Base-by-base conservation (phyloP, 805 yeast genomes). In the Ogataea wickerhamii region DNA sequence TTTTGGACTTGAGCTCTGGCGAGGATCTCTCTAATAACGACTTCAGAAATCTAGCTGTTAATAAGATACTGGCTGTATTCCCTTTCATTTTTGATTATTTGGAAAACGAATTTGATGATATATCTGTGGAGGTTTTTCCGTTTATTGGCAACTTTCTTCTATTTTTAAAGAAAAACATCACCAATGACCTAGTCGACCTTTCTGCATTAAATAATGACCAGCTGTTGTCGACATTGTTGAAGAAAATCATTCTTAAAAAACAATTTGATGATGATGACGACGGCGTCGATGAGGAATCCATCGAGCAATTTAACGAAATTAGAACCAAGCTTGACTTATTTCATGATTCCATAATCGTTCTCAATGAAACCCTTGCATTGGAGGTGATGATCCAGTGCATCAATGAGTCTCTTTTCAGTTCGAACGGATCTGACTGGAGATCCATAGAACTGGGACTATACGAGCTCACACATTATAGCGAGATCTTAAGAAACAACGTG, bases 21-120 rank as follows among this genome's bases (percentile, higher is more conserved):
- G 52, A 52, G 16, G 68, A 63, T 22, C 42, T 62, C 18, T 38
- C 49, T 4, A 74, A 76, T 16, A 64, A 70, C 41, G 63, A 59
- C 17, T 63, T 64, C 46, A 60, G 53, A 40, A 52, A 48, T 28
- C 58, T 64, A 28, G 60, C 66, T 31, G 61, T 58, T 36, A 67
- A 64, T 30, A 73, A 78, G 49, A 66, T 86, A 14, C 58, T 79
- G 20, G 74, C 76, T 40, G 66, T 85, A 14, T 76, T 87, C 68
- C 96, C 97, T 17, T 68, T 79, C 21, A 68, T 84, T 6, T 71
- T 91, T 41, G 71, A 71, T 42, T 86, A 82, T 47, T 71, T 93
- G 56, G 73, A 77, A 21, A 83, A 87, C 58, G 95, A 82, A 46
- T 88, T 82, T 55, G 98, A 93, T 60, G 97, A 93, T 49, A 82